Base-by-base conservation (phyloP, 2,329 filamentous ascomycete genomes). In the Ceratocystis smalleyi region DNA sequence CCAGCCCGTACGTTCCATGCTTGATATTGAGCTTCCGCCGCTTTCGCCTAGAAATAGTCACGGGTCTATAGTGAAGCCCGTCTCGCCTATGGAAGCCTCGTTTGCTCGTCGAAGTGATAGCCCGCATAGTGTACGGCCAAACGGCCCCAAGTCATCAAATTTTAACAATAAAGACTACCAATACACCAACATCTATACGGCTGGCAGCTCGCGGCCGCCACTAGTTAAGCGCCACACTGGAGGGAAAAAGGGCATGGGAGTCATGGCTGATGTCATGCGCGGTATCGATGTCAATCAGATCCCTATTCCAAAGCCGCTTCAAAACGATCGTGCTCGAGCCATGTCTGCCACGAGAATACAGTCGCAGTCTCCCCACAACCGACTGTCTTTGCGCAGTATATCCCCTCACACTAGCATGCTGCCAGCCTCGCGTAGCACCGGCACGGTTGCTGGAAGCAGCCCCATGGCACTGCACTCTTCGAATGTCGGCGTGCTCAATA, bases 151-250 rank as follows among this genome's bases (percentile, higher is more conserved):
- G 12, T 40, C 55, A 15, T 35, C 57, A 22, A 60, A 84, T 68
- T 77, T 76, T 2, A 81, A 78, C 2, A 73, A 78, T 43, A 43
- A 43, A 15, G 77, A 77, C 55, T 87, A 86, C 71, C 82, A 84
- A 69, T 87, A 87, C 69, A 78, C 79, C 19, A 81, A 79, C 68
- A 85, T 82, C 66, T 72, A 81, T 61, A 79, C 80, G 17, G 79
- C 75, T 68, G 78, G 79, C 67, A 72, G 76, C n/a, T 79, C 77
- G 47, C 77, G 77, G 63, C 66, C 65, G 3, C 69, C 72, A 60
- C 67, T 79, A 43, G 77, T 79, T n/a, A 83, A 81, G 71, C 74
- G 81, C 64, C 77, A 77, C 65, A 77, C 77, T 1, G 76, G 73
- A 32, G 75, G 74, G n/a, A 76, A 73, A 49, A 73, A 75, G 68